Evolutionary conservation across 495 filamentous ascomycete species (phyloP).

Genomic region (Lepidopterella palustris): DNA sequence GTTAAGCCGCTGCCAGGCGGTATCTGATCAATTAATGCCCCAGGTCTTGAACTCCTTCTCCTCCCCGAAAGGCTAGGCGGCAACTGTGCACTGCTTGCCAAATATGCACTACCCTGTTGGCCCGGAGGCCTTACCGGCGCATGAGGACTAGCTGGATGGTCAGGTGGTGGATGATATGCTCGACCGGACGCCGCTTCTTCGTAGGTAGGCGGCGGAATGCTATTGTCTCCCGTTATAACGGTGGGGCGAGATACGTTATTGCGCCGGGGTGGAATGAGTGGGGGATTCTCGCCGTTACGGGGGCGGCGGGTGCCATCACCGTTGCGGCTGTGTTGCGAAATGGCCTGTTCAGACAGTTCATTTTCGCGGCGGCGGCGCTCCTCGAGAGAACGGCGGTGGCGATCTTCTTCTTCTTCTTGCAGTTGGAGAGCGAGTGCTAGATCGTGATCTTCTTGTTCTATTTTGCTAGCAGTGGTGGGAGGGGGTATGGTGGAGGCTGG

Average conservation of each 20-base stretch:
- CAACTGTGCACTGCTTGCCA: background rate
- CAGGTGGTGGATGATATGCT: conserved; percentile 56
- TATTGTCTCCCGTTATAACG: conserved; percentile 40
- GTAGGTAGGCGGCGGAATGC: conserved; percentile 70
- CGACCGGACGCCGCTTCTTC: conserved; percentile 66
- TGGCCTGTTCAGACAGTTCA: conserved; percentile 49
- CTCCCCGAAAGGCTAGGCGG: background rate
- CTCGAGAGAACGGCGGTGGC: conserved; percentile 44
- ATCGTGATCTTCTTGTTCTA: conserved; percentile 70
- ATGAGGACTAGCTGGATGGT: conserved; percentile 51
- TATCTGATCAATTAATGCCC: background rate
- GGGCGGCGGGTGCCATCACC: conserved; percentile 18
- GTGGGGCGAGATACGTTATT: conserved; percentile 17
- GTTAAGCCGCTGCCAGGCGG: background rate
- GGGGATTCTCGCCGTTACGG: conserved; percentile 20
- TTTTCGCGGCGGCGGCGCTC: conserved; percentile 39
- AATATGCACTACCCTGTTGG: conserved; percentile 12
- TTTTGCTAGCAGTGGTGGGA: conserved; percentile 14
- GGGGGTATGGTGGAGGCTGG: conserved; percentile 8
- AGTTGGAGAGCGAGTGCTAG: conserved; percentile 72
- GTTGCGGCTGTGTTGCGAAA: conserved; percentile 34
- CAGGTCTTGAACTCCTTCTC: background rate
- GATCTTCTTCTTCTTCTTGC: conserved; percentile 76
- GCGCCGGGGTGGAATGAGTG: conserved; percentile 37
- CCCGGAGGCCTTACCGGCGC: conserved; percentile 29